Evolutionary conservation across 257 asterid species (phyloP), one percentile per base, ranked within the genome.

Genomic region (Buddleja alternifolia): DNA sequence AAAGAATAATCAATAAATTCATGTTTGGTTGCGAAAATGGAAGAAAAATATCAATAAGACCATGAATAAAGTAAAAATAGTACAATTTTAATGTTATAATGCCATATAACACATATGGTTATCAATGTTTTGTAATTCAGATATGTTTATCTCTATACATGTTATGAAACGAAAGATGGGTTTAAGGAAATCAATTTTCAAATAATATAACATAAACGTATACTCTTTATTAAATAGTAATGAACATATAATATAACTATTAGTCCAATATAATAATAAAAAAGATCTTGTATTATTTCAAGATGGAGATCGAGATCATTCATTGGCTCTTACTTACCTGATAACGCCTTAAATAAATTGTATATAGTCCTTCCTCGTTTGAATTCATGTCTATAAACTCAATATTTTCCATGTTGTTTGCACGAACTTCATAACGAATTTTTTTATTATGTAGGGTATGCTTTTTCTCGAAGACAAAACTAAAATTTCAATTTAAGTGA

Each of bases 261-360:
- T 3, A 39, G 6, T 47, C 6, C 24, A 60, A 24, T 42, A 53
- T 17, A 50, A 20, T 7, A 20, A 32, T 46, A 17, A 7, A 63
- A n/a, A n/a, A n/a, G n/a, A n/a, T n/a, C 60, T 72, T 72, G 60
- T 19, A 15, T 12, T 14, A 55, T 8, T 52, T 53, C 14, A 8
- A 11, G n/a, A 10, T 46, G 12, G 29, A 23, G 12, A n/a, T 29
- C 2, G 34, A 29, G 46, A 71, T 11, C 36, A 40, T 12, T 62
- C 6, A 2, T 29, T 12, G 16, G 9, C 36, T 20, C 23, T 54
- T 24, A 60, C 32, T 47, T 59, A 41, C 36, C 53, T 45, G 10
- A 40, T 62, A 20, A 16, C 46, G 48, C 29, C 6, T 37, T 32
- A 29, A 5, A 5, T 29, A 29, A 8, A 0, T 15, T 34, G 23